Evolutionary conservation across 257 asterid genomes (phyloP).

Genomic region (Penstemon davidsonii): DNA sequence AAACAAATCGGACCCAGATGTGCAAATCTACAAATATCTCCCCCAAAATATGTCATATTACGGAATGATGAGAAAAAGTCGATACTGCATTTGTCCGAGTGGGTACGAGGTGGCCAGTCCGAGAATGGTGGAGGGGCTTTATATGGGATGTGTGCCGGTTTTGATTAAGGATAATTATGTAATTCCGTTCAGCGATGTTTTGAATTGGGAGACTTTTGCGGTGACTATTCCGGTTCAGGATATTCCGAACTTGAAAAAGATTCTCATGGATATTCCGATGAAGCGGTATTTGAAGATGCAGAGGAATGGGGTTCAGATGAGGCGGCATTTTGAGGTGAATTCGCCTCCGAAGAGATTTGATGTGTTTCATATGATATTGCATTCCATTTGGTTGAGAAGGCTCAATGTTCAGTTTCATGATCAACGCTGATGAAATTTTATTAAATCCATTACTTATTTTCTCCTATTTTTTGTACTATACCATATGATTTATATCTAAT

Average conservation of each 20-base stretch:
- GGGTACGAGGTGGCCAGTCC: slow-evolving; percentile 95
- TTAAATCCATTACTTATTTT: too few species aligned
- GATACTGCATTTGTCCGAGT: slow-evolving; percentile 82
- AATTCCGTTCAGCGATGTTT: slow-evolving; percentile 71
- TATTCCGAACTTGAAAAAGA: slow-evolving; percentile 60
- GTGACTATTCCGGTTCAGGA: slow-evolving; percentile 58
- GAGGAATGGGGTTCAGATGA: slow-evolving; percentile 42
- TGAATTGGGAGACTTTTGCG: slow-evolving; percentile 67
- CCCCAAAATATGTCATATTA: slow-evolving; percentile 63
- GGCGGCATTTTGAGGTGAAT: slow-evolving; percentile 70
- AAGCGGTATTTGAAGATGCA: slow-evolving; percentile 47
- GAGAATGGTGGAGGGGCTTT: slow-evolving; percentile 80
- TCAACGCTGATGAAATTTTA: neutral
- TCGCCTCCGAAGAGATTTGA: slow-evolving; percentile 66
- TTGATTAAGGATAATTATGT: slow-evolving; percentile 70
- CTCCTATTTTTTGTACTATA: too few species aligned
- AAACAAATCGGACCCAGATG: slow-evolving; percentile 53
- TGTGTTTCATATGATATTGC: slow-evolving; percentile 69
- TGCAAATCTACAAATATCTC: slow-evolving; percentile 57
- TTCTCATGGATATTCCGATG: slow-evolving; percentile 44
- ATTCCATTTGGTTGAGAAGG: slow-evolving; percentile 76
- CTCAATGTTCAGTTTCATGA: slow-evolving; percentile 51
- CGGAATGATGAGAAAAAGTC: slow-evolving; percentile 68
- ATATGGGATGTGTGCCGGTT: slow-evolving; percentile 80
- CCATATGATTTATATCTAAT: too few species aligned